Conservation (phyloP, 108 stramenopile genomes). For the Epithemia pelagica region DNA sequence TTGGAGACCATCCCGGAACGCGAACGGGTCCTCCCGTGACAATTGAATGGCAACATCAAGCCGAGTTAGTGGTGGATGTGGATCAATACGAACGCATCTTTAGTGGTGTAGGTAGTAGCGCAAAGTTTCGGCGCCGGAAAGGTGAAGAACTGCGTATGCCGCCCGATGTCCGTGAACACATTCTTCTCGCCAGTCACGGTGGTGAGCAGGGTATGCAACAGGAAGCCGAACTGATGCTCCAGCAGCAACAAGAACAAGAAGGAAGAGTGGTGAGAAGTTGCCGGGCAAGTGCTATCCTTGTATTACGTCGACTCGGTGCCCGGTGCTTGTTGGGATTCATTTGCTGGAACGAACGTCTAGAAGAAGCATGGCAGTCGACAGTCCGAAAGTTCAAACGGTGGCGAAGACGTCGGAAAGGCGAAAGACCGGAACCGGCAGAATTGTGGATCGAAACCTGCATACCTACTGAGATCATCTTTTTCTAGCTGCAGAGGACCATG, state of each 20-base stretch:
- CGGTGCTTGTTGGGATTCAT: not conserved
- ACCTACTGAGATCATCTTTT: not conserved
- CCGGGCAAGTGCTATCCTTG: not conserved
- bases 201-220: not conserved
- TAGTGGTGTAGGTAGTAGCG: not conserved
- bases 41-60: slow-evolving; percentile 33
- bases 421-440: not conserved
- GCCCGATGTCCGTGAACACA: not conserved
- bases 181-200: not conserved
- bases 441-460: not conserved
- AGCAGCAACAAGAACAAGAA: not conserved
- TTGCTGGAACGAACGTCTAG: not conserved
- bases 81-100: slow-evolving; percentile 11
- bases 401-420: not conserved
- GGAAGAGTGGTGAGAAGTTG: not conserved
- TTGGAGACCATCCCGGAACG: slow-evolving; percentile 48
- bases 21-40: slow-evolving; percentile 34
- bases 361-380: not conserved
- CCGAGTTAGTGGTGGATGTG: slow-evolving; percentile 9
- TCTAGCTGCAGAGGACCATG: too few relatives aligned
- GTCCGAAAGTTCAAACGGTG: not conserved
- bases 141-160: slow-evolving; percentile 2
- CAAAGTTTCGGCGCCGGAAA: not conserved
- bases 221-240: not conserved
- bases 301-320: not conserved